A percentile compares a stretch with the other conserved stretches of the same genome.
phyloP scores from a whole-genome alignment of 129 eudicot genomes.

The Arctium lappa region DNA sequence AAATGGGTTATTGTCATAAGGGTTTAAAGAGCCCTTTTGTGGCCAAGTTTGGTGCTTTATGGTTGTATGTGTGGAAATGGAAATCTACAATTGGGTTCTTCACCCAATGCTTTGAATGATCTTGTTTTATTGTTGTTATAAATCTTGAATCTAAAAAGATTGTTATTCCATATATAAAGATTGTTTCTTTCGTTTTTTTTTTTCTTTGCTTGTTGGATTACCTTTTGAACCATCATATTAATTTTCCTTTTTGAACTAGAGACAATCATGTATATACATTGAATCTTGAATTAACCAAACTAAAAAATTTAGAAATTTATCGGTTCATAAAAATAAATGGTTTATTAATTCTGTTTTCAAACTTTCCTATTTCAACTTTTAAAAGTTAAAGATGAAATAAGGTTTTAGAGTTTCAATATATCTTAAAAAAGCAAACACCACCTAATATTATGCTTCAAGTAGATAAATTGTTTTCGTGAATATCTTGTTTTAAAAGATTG shows the following conservation, averaged over 20 bases:
- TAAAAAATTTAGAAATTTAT: too few species aligned
- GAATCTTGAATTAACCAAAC: too few species aligned
- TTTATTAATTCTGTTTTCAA: too few species aligned
- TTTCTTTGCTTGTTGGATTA: background rate
- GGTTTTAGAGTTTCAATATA: too few species aligned
- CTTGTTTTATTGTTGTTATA: conserved; percentile 4
- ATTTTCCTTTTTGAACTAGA: background rate
- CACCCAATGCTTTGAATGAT: conserved; percentile 26
- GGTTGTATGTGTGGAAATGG: conserved; percentile 24
- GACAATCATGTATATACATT: too few species aligned
- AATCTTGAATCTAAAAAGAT: background rate
- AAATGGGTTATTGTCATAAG: conserved; percentile 33
- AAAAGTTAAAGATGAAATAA: too few species aligned
- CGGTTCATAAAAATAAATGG: too few species aligned
- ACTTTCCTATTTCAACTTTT: too few species aligned
- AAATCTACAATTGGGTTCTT: conserved; percentile 29
- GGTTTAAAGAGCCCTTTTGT: conserved; percentile 24
- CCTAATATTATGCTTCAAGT: too few species aligned
- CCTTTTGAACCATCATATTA: background rate
- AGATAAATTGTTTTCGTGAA: too few species aligned
- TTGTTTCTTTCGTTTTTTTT: background rate
- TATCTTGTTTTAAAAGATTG: background rate
- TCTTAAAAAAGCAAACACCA: too few species aligned
- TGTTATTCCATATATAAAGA: conserved; percentile 4
- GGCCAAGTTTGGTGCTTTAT: conserved; percentile 28